Evolutionary conservation across 1,284 basidiomycete species (phyloP).

Genomic region (Fomes fomentarius): DNA sequence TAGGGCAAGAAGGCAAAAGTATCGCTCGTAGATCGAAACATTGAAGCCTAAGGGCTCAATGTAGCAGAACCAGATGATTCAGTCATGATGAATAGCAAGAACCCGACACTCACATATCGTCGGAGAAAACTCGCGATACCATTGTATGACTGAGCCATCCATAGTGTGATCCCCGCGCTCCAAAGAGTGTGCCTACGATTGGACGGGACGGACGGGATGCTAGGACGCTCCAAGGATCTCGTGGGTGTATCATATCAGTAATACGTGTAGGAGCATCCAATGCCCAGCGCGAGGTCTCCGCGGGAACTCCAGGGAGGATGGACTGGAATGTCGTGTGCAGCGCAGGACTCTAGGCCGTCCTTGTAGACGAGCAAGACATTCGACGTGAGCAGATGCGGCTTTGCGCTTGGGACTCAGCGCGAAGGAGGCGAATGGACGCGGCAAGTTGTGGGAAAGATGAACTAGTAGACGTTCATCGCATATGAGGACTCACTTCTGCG

Average conservation of each 20-base stretch:
- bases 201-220: conserved; percentile 21
- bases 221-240: conserved; percentile 50
- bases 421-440: conserved; percentile 64
- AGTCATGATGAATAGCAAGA: no score
- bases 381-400: conserved; percentile 49
- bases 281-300: conserved; percentile 62
- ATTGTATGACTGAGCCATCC: no score
- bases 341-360: conserved; percentile 68
- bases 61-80: no score
- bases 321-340: conserved; percentile 68
- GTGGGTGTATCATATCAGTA: conserved; percentile 38
- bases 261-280: conserved; percentile 58
- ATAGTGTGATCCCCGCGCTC: conserved; percentile 29
- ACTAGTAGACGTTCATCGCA: neutral
- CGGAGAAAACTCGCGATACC: conserved; percentile 11
- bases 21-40: no score
- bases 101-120: no score
- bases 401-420: conserved; percentile 53
- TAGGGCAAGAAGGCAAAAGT: no score
- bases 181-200: conserved; percentile 27
- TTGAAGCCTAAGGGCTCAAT: no score
- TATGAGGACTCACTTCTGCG: conserved; percentile 54
- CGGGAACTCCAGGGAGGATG: conserved; percentile 69
- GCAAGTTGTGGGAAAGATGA: conserved; percentile 42
- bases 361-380: conserved; percentile 72